Evolutionary conservation across 495 filamentous ascomycete genomes (phyloP), one percentile per base, ranked within the genome.

Genomic region (Annulohypoxylon maeteangense): DNA sequence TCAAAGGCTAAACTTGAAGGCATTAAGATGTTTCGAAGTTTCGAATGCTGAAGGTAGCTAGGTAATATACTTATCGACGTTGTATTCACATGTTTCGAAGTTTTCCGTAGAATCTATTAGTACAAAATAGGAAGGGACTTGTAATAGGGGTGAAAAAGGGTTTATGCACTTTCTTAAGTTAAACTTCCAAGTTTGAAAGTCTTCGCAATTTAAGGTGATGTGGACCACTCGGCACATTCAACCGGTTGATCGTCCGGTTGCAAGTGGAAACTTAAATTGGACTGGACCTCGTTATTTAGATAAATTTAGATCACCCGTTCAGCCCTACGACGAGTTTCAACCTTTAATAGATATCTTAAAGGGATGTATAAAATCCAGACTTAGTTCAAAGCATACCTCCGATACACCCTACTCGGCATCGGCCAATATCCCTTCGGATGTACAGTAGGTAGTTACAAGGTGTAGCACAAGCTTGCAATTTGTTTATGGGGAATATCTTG

Each of bases 281-380:
- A 70, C 64, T 50, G 31, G 38, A 62, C 40, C 14, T 48, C 10
- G 32, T 65, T 18, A 40, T 65, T 68, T 44, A 44, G 40, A 44
- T 44, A 72, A 62, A 72, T 68, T 72, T 68, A 68, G 55, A 68
- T 65, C 65, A 25, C 25, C 23, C 47, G 45, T 65, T 72, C 70
- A 72, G 70, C 70, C 70, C 70, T 72, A 72, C 5, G 47, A 29
- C 47, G n/a, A 8, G 51, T 55, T 55, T 55, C 51, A 36, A 55
- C 18, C 2, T 14, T 40, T 12, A n/a, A 40, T 16, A 36, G 7
- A 36, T 20, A 5, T 3, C 3, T 11, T 12, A 14, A 14, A 29
- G 23, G 47, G 47, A 51, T 54, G 34, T 29, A 29, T n/a, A 53
- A 53, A 53, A 16, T 29, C 14, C n/a, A 54, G 6, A 1, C 14